phyloP scores from a whole-genome alignment of 1,139 yeast genomes.

The Geotrichum phurueaensis region DNA sequence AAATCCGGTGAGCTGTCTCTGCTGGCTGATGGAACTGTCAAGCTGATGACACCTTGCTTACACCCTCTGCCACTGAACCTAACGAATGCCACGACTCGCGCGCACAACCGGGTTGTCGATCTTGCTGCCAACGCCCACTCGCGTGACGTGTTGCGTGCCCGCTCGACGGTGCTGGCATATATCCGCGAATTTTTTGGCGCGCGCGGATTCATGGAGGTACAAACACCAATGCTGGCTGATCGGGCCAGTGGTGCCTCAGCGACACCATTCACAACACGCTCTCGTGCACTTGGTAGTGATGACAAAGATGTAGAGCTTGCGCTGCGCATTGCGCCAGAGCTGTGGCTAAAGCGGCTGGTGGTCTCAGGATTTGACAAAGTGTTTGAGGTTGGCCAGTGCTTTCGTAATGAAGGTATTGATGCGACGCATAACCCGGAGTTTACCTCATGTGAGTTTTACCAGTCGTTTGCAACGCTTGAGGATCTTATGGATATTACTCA shows the following conservation, averaged over 20 bases:
- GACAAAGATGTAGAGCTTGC: constrained; percentile 39
- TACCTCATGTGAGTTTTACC: constrained; percentile 89
- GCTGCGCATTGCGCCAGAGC: constrained; percentile 86
- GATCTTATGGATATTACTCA: constrained; percentile 66
- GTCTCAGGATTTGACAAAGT: constrained; percentile 81
- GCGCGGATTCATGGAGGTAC: constrained; percentile 70
- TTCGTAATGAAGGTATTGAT: constrained; percentile 91
- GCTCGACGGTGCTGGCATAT: constrained; percentile 49
- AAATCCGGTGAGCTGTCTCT: constrained; percentile 74
- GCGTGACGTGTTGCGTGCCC: constrained; percentile 46
- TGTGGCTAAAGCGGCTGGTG: constrained; percentile 80
- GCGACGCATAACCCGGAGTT: constrained; percentile 94
- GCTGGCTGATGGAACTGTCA: constrained; percentile 47
- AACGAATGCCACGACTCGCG: constrained; percentile 50
- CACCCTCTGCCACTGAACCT: constrained; percentile 64
- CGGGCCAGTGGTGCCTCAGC: constrained; percentile 87
- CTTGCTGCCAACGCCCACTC: constrained; percentile 56
- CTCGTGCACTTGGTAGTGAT: constrained; percentile 43
- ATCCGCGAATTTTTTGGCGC: constrained; percentile 53
- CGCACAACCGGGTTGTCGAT: constrained; percentile 67
- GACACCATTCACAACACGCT: constrained; percentile 61
- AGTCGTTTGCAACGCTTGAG: constrained; percentile 63
- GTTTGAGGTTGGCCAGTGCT: constrained; percentile 78
- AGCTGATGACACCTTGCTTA: constrained; percentile 61
- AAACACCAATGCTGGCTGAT: constrained; percentile 73